Base-by-base conservation (phyloP, 164 flowering plant species). In the Aristolochia californica region DNA sequence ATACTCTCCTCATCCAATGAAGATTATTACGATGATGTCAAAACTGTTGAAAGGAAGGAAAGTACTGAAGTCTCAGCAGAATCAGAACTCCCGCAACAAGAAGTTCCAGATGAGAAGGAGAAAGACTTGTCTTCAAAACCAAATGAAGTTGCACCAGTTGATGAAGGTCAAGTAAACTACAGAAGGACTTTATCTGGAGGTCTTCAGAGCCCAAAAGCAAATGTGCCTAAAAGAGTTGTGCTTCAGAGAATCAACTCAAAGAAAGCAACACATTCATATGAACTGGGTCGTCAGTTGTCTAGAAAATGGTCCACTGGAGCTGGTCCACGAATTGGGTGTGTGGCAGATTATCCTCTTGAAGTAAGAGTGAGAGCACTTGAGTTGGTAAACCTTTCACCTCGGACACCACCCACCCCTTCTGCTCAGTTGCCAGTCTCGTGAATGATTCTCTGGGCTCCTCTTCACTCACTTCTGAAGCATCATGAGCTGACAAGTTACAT, bases 241-340 rank as follows among this genome's bases (percentile, higher is more conserved):
- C 62, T 86, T 66, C 69, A 83, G 63, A 76, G 98, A 61, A 88
- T 91, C 61, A 80, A 86, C 61, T 83, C 96, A 17, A 88, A 86
- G 74, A 83, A 80, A 52, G 68, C 72, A 5, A 72, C 73, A 17
- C 68, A 66, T 11, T 84, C 96, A 43, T 86, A 81, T 40, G 88
- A 91, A 57, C 63, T 86, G 28, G 90, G 93, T 5, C 70, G 80
- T 63, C 95, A 87, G 53, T 65, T 84, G 13, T 72, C 93, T 0
- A 56, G 72, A 43, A 82, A 78, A 65, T 93, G 97, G 97, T 73
- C 87, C 22, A 82, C 85, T 0, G 97, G 97, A 15, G 85, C 81
- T 53, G 98, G 98, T 16, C 89, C 96, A 0, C 80, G 95, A 69
- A 88, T 87, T 21, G 96, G 95, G 1, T 91, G 93, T 30, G 74